phyloP scores from a whole-genome alignment of 768 basidiomycete species.

The Mycena filopes region DNA sequence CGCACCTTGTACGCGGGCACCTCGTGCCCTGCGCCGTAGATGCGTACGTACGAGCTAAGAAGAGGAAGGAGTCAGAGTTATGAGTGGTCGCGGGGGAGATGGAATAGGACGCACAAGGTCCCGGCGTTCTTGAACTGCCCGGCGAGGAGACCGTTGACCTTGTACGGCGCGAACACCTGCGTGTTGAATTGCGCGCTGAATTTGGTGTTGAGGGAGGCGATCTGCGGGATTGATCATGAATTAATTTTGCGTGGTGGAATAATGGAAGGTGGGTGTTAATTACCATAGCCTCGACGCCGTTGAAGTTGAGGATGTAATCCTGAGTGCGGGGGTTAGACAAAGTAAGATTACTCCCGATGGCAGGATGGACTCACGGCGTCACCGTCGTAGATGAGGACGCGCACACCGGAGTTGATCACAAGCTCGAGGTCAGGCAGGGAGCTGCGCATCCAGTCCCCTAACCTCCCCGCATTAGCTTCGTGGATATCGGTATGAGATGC shows the following conservation, averaged over 20 bases:
- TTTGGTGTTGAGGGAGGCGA: slow-evolving; percentile 58
- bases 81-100: no score
- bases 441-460: slow-evolving; percentile 42
- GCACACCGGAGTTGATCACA: slow-evolving; percentile 67
- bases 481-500: no score
- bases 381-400: slow-evolving; percentile 59
- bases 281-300: slow-evolving; percentile 70
- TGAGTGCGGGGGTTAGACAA: slow-evolving; percentile 24
- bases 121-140: slow-evolving; percentile 71
- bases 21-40: slow-evolving; percentile 23
- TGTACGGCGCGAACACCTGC: slow-evolving; percentile 59
- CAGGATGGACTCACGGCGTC: slow-evolving; percentile 55
- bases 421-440: slow-evolving; percentile 57
- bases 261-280: no score
- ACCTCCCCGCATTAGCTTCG: no score
- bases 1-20: slow-evolving; percentile 23
- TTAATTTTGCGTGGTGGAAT: background rate
- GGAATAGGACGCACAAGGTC: slow-evolving; percentile 43
- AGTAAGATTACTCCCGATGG: no score
- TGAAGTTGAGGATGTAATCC: slow-evolving; percentile 66
- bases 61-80: background rate
- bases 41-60: slow-evolving; percentile 26
- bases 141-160: slow-evolving; percentile 58
- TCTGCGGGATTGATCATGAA: background rate
- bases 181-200: slow-evolving; percentile 53